Percentiles rank a stretch among this genome's conserved stretches.
These are phyloP conservation scores for Aaosphaeria pasadenensis DNA, from an alignment of 2,329 filamentous ascomycete genomes.

Conservation along the genomic window DNA sequence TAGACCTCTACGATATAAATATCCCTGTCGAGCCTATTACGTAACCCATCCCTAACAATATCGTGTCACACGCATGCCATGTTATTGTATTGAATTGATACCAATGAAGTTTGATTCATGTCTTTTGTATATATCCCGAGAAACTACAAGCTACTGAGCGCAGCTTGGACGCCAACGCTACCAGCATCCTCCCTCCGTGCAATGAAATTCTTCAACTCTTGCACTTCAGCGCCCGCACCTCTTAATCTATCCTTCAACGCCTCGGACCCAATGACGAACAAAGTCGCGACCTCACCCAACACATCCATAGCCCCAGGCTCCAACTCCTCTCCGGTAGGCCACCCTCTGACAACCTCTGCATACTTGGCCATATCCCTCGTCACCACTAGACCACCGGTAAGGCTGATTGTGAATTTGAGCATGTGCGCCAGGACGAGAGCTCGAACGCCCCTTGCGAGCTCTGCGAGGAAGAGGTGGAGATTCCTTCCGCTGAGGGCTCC, in stretches of 20 bases:
- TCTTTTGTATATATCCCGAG: constrained; percentile 2
- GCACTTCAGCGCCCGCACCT: constrained; percentile 43
- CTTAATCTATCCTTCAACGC: constrained; percentile 51
- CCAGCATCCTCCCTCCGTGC: constrained; percentile 79
- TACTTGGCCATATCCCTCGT: constrained; percentile 96
- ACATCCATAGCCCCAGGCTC: constrained; percentile 66
- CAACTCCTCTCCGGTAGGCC: constrained; percentile 64
- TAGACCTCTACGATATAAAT: too few species aligned
- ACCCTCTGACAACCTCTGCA: constrained; percentile 77
- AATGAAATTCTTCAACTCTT: constrained; percentile 77
- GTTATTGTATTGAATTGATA: too few species aligned
- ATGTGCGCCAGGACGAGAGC: constrained; percentile 85
- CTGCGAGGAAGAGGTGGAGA: constrained; percentile 74
- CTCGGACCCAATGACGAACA: constrained; percentile 82
- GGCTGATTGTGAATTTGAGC: constrained; percentile 89
- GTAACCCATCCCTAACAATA: too few species aligned
- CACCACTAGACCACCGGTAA: constrained; percentile 90
- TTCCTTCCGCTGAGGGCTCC: constrained; percentile 80
- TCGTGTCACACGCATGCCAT: too few species aligned
- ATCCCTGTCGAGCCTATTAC: too few species aligned
- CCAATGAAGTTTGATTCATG: neutral
- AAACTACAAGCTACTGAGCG: constrained; percentile 62
- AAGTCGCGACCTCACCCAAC: constrained; percentile 85
- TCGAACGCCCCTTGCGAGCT: constrained; percentile 78
- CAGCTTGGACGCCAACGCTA: constrained; percentile 77